Conservation (phyloP, 805 yeast species). For the Priceomyces fermenticarens region DNA sequence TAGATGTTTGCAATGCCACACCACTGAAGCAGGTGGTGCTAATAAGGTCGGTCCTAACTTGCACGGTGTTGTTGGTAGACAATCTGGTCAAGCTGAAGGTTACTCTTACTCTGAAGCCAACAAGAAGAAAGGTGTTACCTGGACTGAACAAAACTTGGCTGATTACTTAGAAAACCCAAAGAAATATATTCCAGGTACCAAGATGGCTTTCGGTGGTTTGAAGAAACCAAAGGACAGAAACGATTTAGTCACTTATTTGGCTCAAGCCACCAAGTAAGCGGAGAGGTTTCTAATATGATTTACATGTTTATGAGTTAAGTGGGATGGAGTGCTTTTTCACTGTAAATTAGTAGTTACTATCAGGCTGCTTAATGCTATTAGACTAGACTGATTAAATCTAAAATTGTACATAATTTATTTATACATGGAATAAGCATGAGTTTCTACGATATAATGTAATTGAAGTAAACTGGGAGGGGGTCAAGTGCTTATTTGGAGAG, state of each 20-base stretch:
- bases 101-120: slow-evolving; percentile 97
- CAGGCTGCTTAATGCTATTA: too few relatives aligned
- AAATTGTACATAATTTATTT: too few relatives aligned
- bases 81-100: slow-evolving; percentile 88
- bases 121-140: slow-evolving; percentile 88
- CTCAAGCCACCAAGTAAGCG: slow-evolving; percentile 38
- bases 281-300: not conserved
- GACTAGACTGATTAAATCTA: too few relatives aligned
- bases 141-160: slow-evolving; percentile 86
- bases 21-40: slow-evolving; percentile 92
- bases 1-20: slow-evolving; percentile 99
- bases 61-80: slow-evolving; percentile 91
- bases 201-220: slow-evolving; percentile 99
- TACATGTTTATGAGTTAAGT: too few relatives aligned
- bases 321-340: too few relatives aligned
- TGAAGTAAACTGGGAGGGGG: too few relatives aligned
- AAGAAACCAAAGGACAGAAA: slow-evolving; percentile 99
- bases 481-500: too few relatives aligned
- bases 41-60: slow-evolving; percentile 99
- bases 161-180: slow-evolving; percentile 99
- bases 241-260: slow-evolving; percentile 88
- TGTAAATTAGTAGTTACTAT: too few relatives aligned
- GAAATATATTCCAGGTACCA: slow-evolving; percentile 99
- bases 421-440: too few relatives aligned
- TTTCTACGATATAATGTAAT: too few relatives aligned